phyloP scores from a whole-genome alignment of 257 asterid species.

The Euphrasia confusa region DNA sequence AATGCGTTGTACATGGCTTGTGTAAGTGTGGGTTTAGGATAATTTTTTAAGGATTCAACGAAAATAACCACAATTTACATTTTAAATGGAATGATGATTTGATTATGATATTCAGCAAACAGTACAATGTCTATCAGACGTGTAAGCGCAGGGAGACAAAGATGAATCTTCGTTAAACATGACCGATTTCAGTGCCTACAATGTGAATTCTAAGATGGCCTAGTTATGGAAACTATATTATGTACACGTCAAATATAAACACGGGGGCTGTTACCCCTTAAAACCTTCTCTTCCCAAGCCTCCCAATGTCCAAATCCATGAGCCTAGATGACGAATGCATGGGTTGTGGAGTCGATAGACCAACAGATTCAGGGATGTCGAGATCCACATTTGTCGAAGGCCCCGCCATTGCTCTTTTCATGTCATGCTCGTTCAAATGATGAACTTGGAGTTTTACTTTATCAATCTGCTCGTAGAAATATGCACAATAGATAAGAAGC shows the following conservation, averaged over 20 bases:
- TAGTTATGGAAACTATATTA: not conserved
- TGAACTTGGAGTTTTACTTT: conserved; percentile 53
- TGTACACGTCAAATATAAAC: not conserved
- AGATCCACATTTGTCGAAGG: conserved; percentile 63
- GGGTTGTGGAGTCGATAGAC: conserved; percentile 48
- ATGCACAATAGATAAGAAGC: conserved; percentile 11
- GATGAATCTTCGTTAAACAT: not conserved
- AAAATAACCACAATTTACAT: no score
- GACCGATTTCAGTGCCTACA: not conserved
- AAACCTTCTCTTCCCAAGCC: conserved; percentile 55
- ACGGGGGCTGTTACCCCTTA: conserved; percentile 21
- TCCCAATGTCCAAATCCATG: conserved; percentile 75
- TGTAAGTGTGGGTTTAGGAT: no score
- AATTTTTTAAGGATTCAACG: no score
- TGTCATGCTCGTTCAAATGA: conserved; percentile 52
- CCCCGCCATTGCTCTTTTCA: conserved; percentile 63
- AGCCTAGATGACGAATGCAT: conserved; percentile 59
- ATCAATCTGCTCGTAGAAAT: conserved; percentile 44
- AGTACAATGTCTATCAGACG: not conserved
- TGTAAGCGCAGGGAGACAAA: not conserved
- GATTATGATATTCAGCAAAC: not conserved
- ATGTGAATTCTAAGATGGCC: conserved; percentile 3
- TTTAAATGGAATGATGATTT: no score
- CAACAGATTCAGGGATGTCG: conserved; percentile 96
- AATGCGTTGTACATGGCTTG: no score